Percentiles rank a stretch among this genome's conserved stretches.
phyloP scores from a whole-genome alignment of 805 yeast species.

The Pichia ethanolica region DNA sequence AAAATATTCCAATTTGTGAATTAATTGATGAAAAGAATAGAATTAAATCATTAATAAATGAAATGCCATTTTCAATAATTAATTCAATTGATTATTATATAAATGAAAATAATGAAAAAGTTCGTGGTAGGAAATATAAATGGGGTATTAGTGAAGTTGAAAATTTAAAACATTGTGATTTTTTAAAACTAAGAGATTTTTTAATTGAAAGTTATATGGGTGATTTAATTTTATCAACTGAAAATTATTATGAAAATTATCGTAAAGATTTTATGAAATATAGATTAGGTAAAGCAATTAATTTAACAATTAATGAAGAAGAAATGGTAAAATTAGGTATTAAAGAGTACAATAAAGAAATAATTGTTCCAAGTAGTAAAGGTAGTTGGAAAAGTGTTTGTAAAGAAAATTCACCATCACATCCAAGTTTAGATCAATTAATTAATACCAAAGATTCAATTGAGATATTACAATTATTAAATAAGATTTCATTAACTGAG shows the following conservation, averaged over 20 bases:
- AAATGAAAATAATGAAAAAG: conserved; percentile 38
- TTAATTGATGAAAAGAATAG: conserved; percentile 32
- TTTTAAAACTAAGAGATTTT: conserved; percentile 52
- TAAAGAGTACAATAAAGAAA: conserved; percentile 15
- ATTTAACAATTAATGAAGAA: conserved; percentile 10
- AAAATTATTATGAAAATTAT: conserved; percentile 66
- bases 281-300: conserved; percentile 25
- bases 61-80: conserved; percentile 66
- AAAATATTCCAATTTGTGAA: conserved; percentile 55
- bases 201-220: conserved; percentile 66
- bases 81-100: conserved; percentile 50
- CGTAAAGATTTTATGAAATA: conserved; percentile 46
- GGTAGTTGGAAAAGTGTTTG: conserved; percentile 19
- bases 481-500: conserved; percentile 27
- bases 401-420: conserved; percentile 12
- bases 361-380: conserved; percentile 18
- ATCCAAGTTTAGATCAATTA: conserved; percentile 24
- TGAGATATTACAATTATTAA: conserved; percentile 33
- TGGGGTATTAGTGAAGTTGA: conserved; percentile 91
- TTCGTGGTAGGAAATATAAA: conserved; percentile 67
- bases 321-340: conserved; percentile 12
- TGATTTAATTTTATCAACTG: conserved; percentile 71
- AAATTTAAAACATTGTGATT: conserved; percentile 72
- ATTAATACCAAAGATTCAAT: conserved; percentile 24
- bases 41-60: conserved; percentile 28